These are phyloP conservation scores for Globisporangium nagaii DNA, from an alignment of 352 stramenopile genomes.

Conservation along the genomic window DNA sequence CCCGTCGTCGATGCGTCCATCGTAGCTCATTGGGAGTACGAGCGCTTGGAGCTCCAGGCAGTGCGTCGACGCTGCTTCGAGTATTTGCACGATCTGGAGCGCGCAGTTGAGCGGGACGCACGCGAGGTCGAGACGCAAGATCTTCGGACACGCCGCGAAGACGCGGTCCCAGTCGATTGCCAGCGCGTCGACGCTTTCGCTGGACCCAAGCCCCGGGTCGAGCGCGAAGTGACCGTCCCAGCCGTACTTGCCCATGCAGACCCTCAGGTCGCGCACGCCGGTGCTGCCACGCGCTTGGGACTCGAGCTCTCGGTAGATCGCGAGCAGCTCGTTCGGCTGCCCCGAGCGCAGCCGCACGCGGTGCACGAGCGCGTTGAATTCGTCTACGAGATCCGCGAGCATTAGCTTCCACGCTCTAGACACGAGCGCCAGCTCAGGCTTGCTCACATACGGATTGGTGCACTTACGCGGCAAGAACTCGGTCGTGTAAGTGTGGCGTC, in stretches of 20 bases:
- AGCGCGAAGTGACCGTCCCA: slow-evolving; percentile 1
- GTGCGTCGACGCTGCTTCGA: slow-evolving; percentile 3
- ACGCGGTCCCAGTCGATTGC: slow-evolving; percentile 5
- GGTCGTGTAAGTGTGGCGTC: slow-evolving; percentile 2
- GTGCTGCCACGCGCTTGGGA: not conserved
- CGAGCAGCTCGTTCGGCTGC: not conserved
- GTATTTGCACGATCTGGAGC: not conserved
- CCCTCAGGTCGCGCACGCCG: not conserved
- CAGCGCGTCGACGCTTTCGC: not conserved
- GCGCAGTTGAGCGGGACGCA: not conserved
- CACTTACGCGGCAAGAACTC: slow-evolving; percentile 8
- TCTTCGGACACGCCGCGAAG: not conserved
- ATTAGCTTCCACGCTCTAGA: slow-evolving; percentile 3
- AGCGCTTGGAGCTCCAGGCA: slow-evolving; percentile 6
- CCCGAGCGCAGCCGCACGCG: not conserved
- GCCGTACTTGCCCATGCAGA: slow-evolving; percentile 4
- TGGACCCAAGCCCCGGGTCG: not conserved
- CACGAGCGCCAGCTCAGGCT: slow-evolving; percentile 1
- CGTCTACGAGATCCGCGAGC: slow-evolving; percentile 3
- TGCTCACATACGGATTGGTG: slow-evolving; percentile 4
- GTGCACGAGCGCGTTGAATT: slow-evolving; percentile 1
- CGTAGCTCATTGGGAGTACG: not conserved
- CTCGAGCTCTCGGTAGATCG: not conserved
- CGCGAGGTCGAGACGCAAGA: slow-evolving; percentile 1
- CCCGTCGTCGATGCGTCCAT: not conserved